These are phyloP conservation scores for Neurospora sp. DNA, from an alignment of 2,329 filamentous ascomycete species.

Conservation along the genomic window DNA sequence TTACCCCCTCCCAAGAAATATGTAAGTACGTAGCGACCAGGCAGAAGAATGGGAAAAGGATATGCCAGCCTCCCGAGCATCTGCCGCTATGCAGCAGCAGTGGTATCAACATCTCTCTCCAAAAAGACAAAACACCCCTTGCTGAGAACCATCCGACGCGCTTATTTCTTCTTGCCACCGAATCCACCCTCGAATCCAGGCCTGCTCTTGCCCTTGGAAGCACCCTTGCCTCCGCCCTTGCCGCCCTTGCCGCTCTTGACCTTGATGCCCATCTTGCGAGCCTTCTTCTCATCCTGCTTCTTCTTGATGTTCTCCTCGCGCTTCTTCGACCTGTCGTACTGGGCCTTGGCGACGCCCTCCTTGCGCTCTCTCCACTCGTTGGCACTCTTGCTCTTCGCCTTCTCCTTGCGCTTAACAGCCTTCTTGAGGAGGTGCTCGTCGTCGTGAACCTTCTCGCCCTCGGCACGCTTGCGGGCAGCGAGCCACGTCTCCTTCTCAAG, in stretches of 20 bases:
- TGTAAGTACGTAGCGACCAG: background rate
- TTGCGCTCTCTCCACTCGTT: slow-evolving; percentile 73
- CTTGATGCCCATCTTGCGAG: slow-evolving; percentile 24
- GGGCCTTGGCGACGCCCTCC: slow-evolving; percentile 62
- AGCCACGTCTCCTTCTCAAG: slow-evolving; percentile 93
- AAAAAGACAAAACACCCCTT: background rate
- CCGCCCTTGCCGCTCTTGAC: slow-evolving; percentile 34
- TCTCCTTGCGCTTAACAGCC: slow-evolving; percentile 86
- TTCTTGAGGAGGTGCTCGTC: slow-evolving; percentile 85
- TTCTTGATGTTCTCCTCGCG: slow-evolving; percentile 68
- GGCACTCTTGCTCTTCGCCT: slow-evolving; percentile 81
- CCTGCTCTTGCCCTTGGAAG: slow-evolving; percentile 39
- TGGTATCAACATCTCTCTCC: background rate
- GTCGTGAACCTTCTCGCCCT: slow-evolving; percentile 82
- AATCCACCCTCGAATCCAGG: slow-evolving; percentile 65
- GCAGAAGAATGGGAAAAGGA: background rate
- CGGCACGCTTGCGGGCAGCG: slow-evolving; percentile 76
- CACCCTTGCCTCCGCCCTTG: slow-evolving; percentile 36
- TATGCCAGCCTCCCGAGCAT: slow-evolving; percentile 1
- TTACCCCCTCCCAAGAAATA: background rate
- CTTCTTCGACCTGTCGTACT: slow-evolving; percentile 73
- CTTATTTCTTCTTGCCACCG: slow-evolving; percentile 38
- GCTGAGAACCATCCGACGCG: background rate
- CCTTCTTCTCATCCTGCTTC: slow-evolving; percentile 59
- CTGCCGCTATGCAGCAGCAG: background rate